Evolutionary conservation across 768 basidiomycete genomes (phyloP).

Genomic region (Mycena alexandri): DNA sequence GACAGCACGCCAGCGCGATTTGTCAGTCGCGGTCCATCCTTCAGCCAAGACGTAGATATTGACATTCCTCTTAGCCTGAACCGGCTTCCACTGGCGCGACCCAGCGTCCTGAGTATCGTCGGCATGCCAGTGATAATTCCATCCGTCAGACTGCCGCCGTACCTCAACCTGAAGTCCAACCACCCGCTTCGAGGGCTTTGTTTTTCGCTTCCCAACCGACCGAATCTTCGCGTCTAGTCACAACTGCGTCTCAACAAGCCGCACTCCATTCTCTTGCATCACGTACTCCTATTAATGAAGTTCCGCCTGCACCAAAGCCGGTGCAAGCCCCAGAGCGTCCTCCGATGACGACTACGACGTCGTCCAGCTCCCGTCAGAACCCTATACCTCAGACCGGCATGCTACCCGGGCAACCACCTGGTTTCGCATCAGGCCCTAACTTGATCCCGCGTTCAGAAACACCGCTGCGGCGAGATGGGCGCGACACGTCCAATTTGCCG

Average conservation of each 20-base stretch:
- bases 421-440: not conserved
- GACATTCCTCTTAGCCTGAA: conserved; percentile 11
- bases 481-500: conserved; percentile 26
- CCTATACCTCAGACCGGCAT: not conserved
- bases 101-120: conserved; percentile 30
- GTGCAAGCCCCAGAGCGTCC: not conserved
- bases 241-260: conserved; percentile 24
- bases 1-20: conserved; percentile 33
- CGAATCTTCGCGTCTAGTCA: conserved; percentile 19
- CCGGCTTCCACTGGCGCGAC: not conserved
- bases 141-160: conserved; percentile 3
- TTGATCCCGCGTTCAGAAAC: conserved; percentile 24
- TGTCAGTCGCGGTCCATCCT: conserved; percentile 10
- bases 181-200: conserved; percentile 23
- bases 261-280: conserved; percentile 9
- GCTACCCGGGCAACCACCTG: not conserved
- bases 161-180: conserved; percentile 16
- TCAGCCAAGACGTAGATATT: not conserved
- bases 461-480: conserved; percentile 17
- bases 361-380: conserved; percentile 14
- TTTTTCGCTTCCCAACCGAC: conserved; percentile 23
- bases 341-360: not conserved
- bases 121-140: conserved; percentile 33
- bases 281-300: conserved; percentile 3
- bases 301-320: not conserved